A percentile compares a stretch with the other conserved stretches of the same genome.
phyloP scores from a whole-genome alignment of 2,329 filamentous ascomycete genomes.

The Fusarium aywerte region DNA sequence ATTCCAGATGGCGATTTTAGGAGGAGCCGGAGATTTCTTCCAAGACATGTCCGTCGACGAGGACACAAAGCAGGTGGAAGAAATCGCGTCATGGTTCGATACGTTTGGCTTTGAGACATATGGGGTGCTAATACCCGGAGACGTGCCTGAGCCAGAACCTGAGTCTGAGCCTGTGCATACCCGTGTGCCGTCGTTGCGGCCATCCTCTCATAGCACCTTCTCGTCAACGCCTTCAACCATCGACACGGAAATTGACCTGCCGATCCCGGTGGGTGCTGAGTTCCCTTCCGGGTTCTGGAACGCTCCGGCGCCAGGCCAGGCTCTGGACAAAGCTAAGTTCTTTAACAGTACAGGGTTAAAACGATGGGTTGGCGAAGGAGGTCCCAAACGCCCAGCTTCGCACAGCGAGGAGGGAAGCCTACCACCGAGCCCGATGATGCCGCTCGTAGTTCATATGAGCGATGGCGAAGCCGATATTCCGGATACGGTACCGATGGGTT shows the following conservation, averaged over 20 bases:
- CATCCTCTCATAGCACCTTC: slow-evolving; percentile 41
- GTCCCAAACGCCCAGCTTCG: slow-evolving; percentile 48
- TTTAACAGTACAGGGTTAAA: slow-evolving; percentile 47
- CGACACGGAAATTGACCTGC: slow-evolving; percentile 51
- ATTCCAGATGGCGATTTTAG: slow-evolving; percentile 72
- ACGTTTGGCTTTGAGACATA: slow-evolving; percentile 59
- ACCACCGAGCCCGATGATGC: slow-evolving; percentile 63
- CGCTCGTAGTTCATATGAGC: slow-evolving; percentile 55
- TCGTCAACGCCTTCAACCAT: slow-evolving; percentile 47
- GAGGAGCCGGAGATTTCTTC: slow-evolving; percentile 64
- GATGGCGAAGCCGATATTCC: slow-evolving; percentile 48
- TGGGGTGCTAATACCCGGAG: slow-evolving; percentile 53
- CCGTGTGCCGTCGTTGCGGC: slow-evolving; percentile 26
- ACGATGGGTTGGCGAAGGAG: slow-evolving; percentile 53
- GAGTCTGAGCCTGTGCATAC: slow-evolving; percentile 5
- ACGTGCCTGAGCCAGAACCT: not conserved
- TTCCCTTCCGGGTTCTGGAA: slow-evolving; percentile 51
- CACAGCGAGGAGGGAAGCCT: slow-evolving; percentile 52
- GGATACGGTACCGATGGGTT: slow-evolving; percentile 65
- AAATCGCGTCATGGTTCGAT: slow-evolving; percentile 64
- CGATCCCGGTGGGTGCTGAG: slow-evolving; percentile 53
- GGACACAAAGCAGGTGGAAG: slow-evolving; percentile 56
- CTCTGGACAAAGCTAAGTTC: slow-evolving; percentile 50
- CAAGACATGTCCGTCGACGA: slow-evolving; percentile 57
- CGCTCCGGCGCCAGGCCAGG: slow-evolving; percentile 36